Conservation (phyloP, 1,284 basidiomycete species). For the Trametes hirsuta region DNA sequence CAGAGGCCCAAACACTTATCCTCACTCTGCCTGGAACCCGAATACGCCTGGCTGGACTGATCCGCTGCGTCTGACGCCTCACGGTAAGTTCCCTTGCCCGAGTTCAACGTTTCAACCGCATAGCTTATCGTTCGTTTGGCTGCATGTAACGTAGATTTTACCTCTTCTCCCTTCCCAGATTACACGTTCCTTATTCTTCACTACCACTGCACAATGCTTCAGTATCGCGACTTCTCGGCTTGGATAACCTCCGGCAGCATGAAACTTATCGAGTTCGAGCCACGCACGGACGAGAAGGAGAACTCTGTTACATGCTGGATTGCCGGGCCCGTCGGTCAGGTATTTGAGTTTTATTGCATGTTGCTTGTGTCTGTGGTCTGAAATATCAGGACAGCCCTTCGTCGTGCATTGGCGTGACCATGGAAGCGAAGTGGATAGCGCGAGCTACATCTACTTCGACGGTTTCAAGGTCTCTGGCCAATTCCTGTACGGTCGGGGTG, state of each 20-base stretch:
- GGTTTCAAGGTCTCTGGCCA: conserved; percentile 60
- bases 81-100: not conserved
- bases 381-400: conserved; percentile 45
- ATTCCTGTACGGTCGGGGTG: conserved; percentile 58
- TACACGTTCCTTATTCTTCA: not conserved
- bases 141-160: not conserved
- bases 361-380: conserved; percentile 2
- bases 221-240: conserved; percentile 62
- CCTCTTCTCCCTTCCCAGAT: not conserved
- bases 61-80: not conserved
- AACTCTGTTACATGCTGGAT: conserved; percentile 66
- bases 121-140: not conserved
- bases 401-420: conserved; percentile 63
- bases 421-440: conserved; percentile 53
- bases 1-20: not conserved
- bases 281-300: conserved; percentile 44
- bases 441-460: conserved; percentile 61
- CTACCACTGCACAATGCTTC: conserved; percentile 45
- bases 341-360: conserved; percentile 26
- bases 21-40: not conserved
- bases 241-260: conserved; percentile 60
- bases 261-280: conserved; percentile 54
- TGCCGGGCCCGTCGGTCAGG: conserved; percentile 58
- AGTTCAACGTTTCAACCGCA: not conserved
- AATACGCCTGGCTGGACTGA: not conserved